Evolutionary conservation across 2,329 filamentous ascomycete genomes (phyloP).

Genomic region (Aspergillus intermedius): DNA sequence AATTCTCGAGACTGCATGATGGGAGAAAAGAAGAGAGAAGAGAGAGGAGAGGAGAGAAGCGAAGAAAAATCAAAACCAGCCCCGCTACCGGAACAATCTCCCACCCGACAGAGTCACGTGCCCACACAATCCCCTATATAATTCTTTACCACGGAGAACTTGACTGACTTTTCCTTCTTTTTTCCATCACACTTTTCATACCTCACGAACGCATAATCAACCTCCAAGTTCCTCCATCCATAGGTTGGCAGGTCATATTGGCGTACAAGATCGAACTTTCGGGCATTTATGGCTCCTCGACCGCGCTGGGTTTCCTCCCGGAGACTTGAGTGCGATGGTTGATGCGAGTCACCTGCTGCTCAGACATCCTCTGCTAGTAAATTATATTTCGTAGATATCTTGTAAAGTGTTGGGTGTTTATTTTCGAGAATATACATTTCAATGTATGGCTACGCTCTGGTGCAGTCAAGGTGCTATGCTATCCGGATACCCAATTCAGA

Average conservation of each 20-base stretch:
- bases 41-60: not conserved
- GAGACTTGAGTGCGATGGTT: conserved; percentile 24
- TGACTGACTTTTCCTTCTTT: conserved; percentile 19
- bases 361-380: conserved; percentile 23
- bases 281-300: conserved; percentile 27
- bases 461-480: too few species aligned
- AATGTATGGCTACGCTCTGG: too few species aligned
- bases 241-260: conserved; percentile 46
- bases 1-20: not conserved
- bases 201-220: conserved; percentile 45
- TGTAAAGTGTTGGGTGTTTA: not conserved
- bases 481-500: too few species aligned
- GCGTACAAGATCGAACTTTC: conserved; percentile 37
- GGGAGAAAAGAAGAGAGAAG: not conserved
- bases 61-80: not conserved
- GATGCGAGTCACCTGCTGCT: conserved; percentile 33
- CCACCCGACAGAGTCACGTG: conserved; percentile 6
- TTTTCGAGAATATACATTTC: too few species aligned
- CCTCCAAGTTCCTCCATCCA: conserved; percentile 37
- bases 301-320: conserved; percentile 21
- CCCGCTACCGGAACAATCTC: not conserved
- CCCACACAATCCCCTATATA: conserved; percentile 4
- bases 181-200: conserved; percentile 35
- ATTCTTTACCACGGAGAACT: conserved; percentile 6
- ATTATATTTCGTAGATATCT: not conserved